Base-by-base conservation (phyloP, 129 eudicot species). In the Flaveria linearis region DNA sequence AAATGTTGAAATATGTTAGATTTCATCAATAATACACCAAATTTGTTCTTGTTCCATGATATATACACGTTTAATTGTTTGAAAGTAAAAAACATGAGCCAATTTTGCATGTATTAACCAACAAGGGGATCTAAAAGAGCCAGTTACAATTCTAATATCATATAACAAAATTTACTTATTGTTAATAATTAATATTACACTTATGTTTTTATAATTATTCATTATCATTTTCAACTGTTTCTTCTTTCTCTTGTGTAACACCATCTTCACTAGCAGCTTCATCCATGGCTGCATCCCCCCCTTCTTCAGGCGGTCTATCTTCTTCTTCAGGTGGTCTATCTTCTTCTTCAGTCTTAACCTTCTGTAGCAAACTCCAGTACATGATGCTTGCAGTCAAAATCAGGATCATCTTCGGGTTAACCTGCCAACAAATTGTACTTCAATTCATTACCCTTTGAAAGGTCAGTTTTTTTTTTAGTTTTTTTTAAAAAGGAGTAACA, bases 311-410 rank as follows among this genome's bases (percentile, higher is more conserved):
- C n/a, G 76, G 77, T 55, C 43, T 77, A 14, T 80, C 81, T 22
- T 16, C 76, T 68, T 64, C 86, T 13, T 83, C 85, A 8, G 80
- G 76, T 20, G 84, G 66, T 55, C 70, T 67, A 60, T 62, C 71
- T 42, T 75, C 84, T 71, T 76, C 84, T 28, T 73, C 51, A 43
- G 36, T 80, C 39, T 75, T 87, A 47, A 78, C 80, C 80, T 84
- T 86, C 42, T 85, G 85, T 73, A 85, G 86, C 72, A 92, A 82
- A 82, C 96, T 88, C 98, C 98, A 92, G 77, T 92, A 92, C 98
- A 92, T 92, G 45, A 92, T 92, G 87, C 98, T 88, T 72, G 98
- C 96, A 55, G 94, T 86, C 73, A 92, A 76, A 60, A 84, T 86
- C 5, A 92, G 86, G 53, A 92, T 90, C 98, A 92, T 92, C 85